Evolutionary conservation across 1,284 basidiomycete genomes (phyloP).

Genomic region (Microbotryum silenes-acaulis): DNA sequence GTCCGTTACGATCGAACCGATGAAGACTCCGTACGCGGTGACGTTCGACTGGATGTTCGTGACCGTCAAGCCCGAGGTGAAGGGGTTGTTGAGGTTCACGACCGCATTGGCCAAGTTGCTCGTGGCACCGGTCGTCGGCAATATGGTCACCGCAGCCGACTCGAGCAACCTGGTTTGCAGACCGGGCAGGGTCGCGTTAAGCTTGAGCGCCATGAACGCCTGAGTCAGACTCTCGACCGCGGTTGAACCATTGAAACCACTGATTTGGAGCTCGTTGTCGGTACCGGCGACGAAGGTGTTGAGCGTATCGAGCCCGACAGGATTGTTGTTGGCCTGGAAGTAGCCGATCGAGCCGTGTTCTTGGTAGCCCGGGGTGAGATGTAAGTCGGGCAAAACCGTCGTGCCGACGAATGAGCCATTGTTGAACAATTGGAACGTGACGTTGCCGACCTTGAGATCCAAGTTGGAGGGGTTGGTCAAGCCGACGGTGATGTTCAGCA

Average conservation of each 20-base stretch:
- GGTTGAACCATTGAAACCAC: slow-evolving; percentile 50
- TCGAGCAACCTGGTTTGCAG: slow-evolving; percentile 54
- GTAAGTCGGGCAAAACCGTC: slow-evolving; percentile 48
- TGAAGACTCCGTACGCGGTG: slow-evolving; percentile 54
- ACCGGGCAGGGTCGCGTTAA: slow-evolving; percentile 57
- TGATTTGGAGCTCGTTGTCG: slow-evolving; percentile 38
- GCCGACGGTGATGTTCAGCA: slow-evolving; percentile 53
- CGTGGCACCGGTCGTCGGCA: slow-evolving; percentile 56
- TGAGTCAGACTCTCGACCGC: slow-evolving; percentile 52
- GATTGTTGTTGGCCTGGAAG: slow-evolving; percentile 54
- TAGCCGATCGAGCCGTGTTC: slow-evolving; percentile 35
- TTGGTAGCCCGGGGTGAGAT: slow-evolving; percentile 36
- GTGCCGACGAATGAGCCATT: slow-evolving; percentile 53
- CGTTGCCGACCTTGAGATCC: slow-evolving; percentile 45
- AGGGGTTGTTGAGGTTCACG: slow-evolving; percentile 62
- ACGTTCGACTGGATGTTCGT: slow-evolving; percentile 59
- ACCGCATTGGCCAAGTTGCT: slow-evolving; percentile 49
- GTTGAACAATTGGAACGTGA: slow-evolving; percentile 51
- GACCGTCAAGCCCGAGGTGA: slow-evolving; percentile 55
- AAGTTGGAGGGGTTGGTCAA: slow-evolving; percentile 69
- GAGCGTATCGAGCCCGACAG: slow-evolving; percentile 57
- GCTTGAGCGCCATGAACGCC: slow-evolving; percentile 57
- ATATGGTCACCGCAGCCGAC: slow-evolving; percentile 52
- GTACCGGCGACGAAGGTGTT: slow-evolving; percentile 57
- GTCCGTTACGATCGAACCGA: slow-evolving; percentile 57